Evolutionary conservation across 2,329 filamentous ascomycete species (phyloP), one percentile per base, ranked within the genome.

Genomic region (Penicillium verrucosum): DNA sequence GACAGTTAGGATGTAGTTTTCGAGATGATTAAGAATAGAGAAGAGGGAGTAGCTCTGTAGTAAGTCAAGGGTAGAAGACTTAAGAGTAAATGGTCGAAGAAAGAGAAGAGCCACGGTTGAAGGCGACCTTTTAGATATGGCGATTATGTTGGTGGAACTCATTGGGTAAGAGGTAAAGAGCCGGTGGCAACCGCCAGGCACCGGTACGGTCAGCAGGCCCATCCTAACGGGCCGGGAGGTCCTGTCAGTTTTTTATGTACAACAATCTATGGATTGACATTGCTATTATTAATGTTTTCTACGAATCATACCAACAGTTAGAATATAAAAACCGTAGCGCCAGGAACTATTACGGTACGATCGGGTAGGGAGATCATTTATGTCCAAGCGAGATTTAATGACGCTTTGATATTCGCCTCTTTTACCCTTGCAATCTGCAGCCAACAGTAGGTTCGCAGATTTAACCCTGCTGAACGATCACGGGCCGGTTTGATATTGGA

Each of bases 161-260:
- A 45, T 40, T 45, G 37, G 53, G 23, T 40, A 57, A 54, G 55
- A 43, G 25, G 23, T 43, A 43, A 25, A 43, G 25, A 29, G 29
- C 65, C 65, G 65, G 65, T 68, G 65, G 64, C 64, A 68, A 67
- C 61, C 64, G 63, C 56, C 49, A 58, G 51, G 45, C 18, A 59
- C 64, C 64, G 64, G 64, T 61, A 63, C 63, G 63, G 64, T 65
- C 53, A 60, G 48, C 34, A 38, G 40, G 46, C 46, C 12, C 32
- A 27, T 52, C 18, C 21, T 41, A 37, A 58, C 54, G 48, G 56
- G 47, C 60, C 52, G 50, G 57, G 36, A 55, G 16, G 41, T 21
- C 34, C 14, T 46, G 14, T 2, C 37, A 47, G 41, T 12, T 42
- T 42, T 14, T 42, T 32, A 16, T 41, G n/a, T 30, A 14, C 40